Evolutionary conservation across 2,329 filamentous ascomycete genomes (phyloP).

Genomic region (Penicillium sclerotiorum): DNA sequence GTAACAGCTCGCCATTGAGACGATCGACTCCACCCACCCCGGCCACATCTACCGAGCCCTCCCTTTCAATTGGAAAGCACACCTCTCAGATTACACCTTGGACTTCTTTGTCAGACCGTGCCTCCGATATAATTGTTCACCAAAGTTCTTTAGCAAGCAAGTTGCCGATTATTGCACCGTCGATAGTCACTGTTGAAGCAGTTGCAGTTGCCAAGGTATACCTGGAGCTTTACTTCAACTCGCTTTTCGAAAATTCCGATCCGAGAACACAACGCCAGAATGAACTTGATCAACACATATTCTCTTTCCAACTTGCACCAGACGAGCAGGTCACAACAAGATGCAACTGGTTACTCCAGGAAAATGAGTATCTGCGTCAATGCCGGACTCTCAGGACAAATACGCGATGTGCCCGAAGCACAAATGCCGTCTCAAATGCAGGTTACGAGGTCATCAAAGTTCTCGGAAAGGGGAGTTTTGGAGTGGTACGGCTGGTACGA

Average conservation of each 20-base stretch:
- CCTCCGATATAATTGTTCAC: not conserved
- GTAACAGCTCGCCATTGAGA: slow-evolving; percentile 32
- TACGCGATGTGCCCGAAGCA: slow-evolving; percentile 48
- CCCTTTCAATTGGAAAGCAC: slow-evolving; percentile 20
- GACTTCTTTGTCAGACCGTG: not conserved
- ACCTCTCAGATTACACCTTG: slow-evolving; percentile 1
- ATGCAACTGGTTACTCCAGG: slow-evolving; percentile 64
- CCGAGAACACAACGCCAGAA: slow-evolving; percentile 64
- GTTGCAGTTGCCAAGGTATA: slow-evolving; percentile 81
- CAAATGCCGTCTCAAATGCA: slow-evolving; percentile 56
- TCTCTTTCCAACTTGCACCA: slow-evolving; percentile 56
- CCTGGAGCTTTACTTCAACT: slow-evolving; percentile 81
- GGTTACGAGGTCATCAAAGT: slow-evolving; percentile 82
- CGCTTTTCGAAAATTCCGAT: slow-evolving; percentile 60
- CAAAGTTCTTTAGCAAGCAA: not conserved
- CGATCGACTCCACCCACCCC: slow-evolving; percentile 40
- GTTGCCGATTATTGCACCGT: slow-evolving; percentile 24
- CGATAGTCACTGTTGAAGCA: slow-evolving; percentile 69
- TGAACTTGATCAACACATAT: slow-evolving; percentile 66
- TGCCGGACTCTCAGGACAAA: slow-evolving; percentile 69
- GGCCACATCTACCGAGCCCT: slow-evolving; percentile 37
- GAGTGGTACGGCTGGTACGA: slow-evolving; percentile 84
- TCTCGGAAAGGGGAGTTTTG: slow-evolving; percentile 91
- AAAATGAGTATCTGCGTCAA: slow-evolving; percentile 75
- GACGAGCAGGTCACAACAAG: slow-evolving; percentile 60